Percentiles rank a stretch among this genome's conserved stretches.
Evolutionary conservation across 306 rosid genomes (phyloP).

Genomic region (Erythrophleum fordii): DNA sequence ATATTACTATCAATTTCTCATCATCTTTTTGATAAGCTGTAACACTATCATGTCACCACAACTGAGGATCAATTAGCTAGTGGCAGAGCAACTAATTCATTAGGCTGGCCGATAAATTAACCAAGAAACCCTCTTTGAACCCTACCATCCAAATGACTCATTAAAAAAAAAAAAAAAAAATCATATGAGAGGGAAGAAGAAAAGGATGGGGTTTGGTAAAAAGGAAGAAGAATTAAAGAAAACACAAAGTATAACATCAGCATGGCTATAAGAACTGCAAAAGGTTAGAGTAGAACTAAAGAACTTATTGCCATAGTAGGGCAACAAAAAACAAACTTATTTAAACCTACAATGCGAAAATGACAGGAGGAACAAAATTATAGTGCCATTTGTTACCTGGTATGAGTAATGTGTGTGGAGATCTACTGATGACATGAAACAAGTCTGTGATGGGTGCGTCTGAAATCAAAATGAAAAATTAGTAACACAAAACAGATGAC

Average conservation of each 20-base stretch:
- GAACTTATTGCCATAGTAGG: neutral
- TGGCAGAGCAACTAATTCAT: constrained; percentile 1
- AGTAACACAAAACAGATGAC: constrained; percentile 13
- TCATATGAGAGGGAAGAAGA: neutral
- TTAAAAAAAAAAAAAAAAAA: no score
- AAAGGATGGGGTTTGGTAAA: neutral
- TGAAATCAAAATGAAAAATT: constrained; percentile 49
- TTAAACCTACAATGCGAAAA: constrained; percentile 4
- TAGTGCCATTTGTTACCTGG: constrained; percentile 67
- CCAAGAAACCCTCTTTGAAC: neutral
- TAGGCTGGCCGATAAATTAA: constrained; percentile 7
- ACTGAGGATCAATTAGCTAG: constrained; percentile 5
- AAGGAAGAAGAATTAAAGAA: neutral
- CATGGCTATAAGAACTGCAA: neutral
- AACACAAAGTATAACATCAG: neutral
- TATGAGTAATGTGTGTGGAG: constrained; percentile 98
- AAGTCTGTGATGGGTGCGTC: constrained; percentile 99
- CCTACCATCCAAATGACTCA: neutral
- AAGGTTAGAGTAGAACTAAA: neutral
- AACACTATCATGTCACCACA: constrained; percentile 11
- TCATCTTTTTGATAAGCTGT: no score
- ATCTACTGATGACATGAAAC: constrained; percentile 99
- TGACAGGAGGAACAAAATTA: constrained; percentile 20
- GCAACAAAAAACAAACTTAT: neutral
- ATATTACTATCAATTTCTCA: no score